phyloP scores from a whole-genome alignment of 2,329 filamentous ascomycete genomes.

The Colletotrichum sp. region DNA sequence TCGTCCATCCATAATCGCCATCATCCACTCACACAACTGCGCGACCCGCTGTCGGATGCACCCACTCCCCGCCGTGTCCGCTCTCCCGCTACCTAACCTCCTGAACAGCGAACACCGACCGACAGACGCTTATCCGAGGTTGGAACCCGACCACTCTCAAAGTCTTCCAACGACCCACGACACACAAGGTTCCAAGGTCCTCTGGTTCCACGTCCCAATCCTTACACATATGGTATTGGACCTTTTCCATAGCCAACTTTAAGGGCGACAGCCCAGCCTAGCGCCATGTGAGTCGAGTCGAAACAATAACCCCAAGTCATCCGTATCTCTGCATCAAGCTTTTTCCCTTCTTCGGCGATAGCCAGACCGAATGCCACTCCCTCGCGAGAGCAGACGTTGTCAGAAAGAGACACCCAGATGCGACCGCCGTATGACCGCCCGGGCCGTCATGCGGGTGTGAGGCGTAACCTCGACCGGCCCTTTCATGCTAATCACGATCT shows the following conservation, averaged over 20 bases:
- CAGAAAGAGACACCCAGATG: not conserved
- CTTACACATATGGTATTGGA: conserved; percentile 22
- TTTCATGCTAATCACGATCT: conserved; percentile 19
- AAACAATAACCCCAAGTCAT: not conserved
- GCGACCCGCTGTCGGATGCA: conserved; percentile 18
- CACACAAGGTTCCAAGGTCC: conserved; percentile 13
- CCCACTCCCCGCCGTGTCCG: conserved; percentile 22
- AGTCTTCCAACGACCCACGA: conserved; percentile 21
- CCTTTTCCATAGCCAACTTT: conserved; percentile 15
- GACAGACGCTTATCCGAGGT: conserved; percentile 16
- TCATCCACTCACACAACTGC: not conserved
- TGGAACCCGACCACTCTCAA: conserved; percentile 20
- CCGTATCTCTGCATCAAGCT: not conserved
- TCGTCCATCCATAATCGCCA: not conserved
- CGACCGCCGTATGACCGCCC: conserved; percentile 10
- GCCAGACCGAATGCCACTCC: not conserved
- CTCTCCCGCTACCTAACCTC: conserved; percentile 11
- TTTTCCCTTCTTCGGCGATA: not conserved
- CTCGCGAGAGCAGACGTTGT: not conserved
- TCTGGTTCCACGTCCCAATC: conserved; percentile 21
- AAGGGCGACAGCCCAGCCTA: conserved; percentile 23
- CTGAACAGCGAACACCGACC: conserved; percentile 8
- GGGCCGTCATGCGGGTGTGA: conserved; percentile 11
- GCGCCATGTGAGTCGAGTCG: conserved; percentile 23
- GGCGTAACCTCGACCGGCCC: conserved; percentile 11